Percentiles rank a stretch among this genome's conserved stretches.
Evolutionary conservation across 75 land plant species (phyloP).

Genomic region (Sequoiadendron giganteum): DNA sequence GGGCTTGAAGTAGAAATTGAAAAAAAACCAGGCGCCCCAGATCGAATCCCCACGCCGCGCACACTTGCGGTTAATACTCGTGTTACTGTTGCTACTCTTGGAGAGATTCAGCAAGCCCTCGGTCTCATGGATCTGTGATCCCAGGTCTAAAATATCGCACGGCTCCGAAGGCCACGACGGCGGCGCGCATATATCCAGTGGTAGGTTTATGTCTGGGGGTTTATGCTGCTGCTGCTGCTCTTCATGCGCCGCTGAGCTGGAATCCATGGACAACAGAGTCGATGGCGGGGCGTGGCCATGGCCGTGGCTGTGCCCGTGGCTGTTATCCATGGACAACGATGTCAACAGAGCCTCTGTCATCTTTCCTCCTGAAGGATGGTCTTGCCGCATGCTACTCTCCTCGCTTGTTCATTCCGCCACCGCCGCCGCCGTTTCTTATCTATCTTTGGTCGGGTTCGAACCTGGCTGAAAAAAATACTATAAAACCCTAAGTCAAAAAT

Average conservation of each 20-base stretch:
- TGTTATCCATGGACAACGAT: slow-evolving; percentile 54
- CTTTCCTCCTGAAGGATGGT: neutral
- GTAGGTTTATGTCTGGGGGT: slow-evolving; percentile 36
- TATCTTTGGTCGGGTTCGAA: neutral
- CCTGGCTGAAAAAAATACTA: neutral
- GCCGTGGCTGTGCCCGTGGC: slow-evolving; percentile 19
- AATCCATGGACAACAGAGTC: slow-evolving; percentile 73
- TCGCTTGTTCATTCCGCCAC: neutral
- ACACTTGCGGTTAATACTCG: slow-evolving; percentile 22
- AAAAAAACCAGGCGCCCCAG: slow-evolving; percentile 98
- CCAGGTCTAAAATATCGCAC: slow-evolving; percentile 58
- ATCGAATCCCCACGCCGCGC: slow-evolving; percentile 72
- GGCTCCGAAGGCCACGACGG: slow-evolving; percentile 33
- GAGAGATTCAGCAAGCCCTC: slow-evolving; percentile 36
- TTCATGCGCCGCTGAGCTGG: slow-evolving; percentile 25
- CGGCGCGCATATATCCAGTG: slow-evolving; percentile 27
- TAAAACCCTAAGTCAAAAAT: slow-evolving; percentile 9
- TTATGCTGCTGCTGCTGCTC: slow-evolving; percentile 50
- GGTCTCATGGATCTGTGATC: slow-evolving; percentile 46
- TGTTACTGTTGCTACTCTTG: slow-evolving; percentile 24
- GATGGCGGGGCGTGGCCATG: slow-evolving; percentile 29
- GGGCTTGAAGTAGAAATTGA: slow-evolving; percentile 83
- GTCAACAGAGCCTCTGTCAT: slow-evolving; percentile 52
- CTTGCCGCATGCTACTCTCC: neutral
- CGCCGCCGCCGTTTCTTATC: neutral